phyloP scores from a whole-genome alignment of 106 monocot species.

The Allium sativum region DNA sequence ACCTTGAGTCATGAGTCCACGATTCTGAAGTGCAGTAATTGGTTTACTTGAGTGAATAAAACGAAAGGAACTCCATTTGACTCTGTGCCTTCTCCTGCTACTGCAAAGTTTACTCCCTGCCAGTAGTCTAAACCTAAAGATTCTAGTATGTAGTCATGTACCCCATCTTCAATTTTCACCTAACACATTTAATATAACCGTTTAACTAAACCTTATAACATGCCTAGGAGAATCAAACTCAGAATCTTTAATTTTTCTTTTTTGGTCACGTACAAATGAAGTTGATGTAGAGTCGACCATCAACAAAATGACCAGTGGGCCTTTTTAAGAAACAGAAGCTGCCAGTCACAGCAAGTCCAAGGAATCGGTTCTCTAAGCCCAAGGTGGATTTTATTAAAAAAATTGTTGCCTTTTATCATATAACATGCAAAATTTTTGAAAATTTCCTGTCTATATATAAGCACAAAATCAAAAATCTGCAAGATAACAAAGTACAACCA shows the following conservation, averaged over 20 bases:
- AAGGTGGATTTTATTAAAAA: too few relatives aligned
- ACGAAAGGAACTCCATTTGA: conserved; percentile 13
- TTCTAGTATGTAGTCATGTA: conserved; percentile 50
- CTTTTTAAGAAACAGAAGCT: conserved; percentile 28
- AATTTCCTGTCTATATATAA: too few relatives aligned
- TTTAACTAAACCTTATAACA: too few relatives aligned
- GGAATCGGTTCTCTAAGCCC: too few relatives aligned
- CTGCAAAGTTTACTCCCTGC: conserved; percentile 49
- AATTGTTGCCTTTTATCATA: too few relatives aligned
- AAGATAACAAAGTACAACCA: too few relatives aligned
- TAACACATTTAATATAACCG: background rate
- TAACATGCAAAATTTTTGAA: too few relatives aligned
- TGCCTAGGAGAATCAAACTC: too few relatives aligned
- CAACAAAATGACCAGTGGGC: conserved; percentile 39
- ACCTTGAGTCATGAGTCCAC: conserved; percentile 35
- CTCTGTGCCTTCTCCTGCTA: conserved; percentile 28
- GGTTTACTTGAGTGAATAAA: conserved; percentile 33
- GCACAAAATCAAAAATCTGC: too few relatives aligned
- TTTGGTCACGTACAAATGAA: conserved; percentile 27
- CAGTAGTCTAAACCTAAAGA: conserved; percentile 41
- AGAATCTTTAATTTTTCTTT: too few relatives aligned
- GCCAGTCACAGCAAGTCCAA: conserved; percentile 34
- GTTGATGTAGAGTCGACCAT: conserved; percentile 49
- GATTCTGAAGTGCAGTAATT: conserved; percentile 64
- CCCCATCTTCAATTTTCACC: conserved; percentile 39